These are phyloP conservation scores for Dactylellina drechsleri DNA, from an alignment of 2,329 filamentous ascomycete genomes.

Conservation along the genomic window DNA sequence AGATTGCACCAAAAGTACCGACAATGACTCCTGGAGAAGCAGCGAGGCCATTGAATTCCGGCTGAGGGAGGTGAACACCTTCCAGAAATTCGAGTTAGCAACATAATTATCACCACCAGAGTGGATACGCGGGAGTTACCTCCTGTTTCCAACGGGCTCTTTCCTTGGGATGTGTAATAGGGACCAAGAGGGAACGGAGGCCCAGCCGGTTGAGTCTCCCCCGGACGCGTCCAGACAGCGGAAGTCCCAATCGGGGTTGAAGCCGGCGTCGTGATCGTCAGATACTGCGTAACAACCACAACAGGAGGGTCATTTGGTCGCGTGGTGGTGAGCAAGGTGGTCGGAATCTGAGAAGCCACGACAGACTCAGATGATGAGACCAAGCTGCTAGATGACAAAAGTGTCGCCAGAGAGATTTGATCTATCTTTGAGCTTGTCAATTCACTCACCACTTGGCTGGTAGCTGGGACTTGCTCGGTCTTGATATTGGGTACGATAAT, in stretches of 20 bases:
- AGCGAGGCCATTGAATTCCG: conserved; percentile 41
- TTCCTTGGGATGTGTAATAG: neutral
- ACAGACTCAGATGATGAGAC: neutral
- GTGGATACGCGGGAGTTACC: conserved; percentile 7
- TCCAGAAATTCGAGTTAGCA: neutral
- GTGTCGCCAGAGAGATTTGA: neutral
- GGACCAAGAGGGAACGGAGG: conserved; percentile 23
- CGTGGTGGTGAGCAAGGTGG: conserved; percentile 20
- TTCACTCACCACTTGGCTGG: neutral
- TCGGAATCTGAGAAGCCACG: neutral
- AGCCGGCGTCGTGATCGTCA: conserved; percentile 14
- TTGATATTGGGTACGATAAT: conserved; percentile 22
- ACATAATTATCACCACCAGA: neutral
- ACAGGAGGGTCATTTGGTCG: conserved; percentile 5
- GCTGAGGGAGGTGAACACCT: conserved; percentile 38
- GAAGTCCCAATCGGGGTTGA: neutral
- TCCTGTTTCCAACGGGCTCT: conserved; percentile 39
- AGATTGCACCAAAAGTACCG: conserved; percentile 26
- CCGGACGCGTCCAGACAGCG: neutral
- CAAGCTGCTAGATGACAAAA: neutral
- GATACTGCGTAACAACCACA: conserved; percentile 23
- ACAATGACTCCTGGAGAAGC: conserved; percentile 36
- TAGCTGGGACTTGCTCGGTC: conserved; percentile 12
- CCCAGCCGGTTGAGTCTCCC: conserved; percentile 10
- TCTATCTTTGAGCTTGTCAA: neutral